These are phyloP conservation scores for Spergularia marina DNA, from an alignment of 148 eudicot species.

Conservation along the genomic window DNA sequence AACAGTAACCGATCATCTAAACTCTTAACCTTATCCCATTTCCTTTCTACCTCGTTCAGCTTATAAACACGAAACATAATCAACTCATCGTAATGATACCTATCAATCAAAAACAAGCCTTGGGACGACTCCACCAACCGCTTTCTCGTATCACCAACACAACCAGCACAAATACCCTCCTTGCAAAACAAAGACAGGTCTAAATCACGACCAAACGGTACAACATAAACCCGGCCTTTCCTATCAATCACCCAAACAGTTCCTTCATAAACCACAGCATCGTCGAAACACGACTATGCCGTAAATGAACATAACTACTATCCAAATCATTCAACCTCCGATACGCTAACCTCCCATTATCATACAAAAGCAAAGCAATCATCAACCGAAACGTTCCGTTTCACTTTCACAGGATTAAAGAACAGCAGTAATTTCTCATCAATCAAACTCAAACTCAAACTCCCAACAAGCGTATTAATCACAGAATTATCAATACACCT, in stretches of 20 bases:
- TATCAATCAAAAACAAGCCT: neutral
- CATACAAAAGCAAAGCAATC: constrained; percentile 10
- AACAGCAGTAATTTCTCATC: neutral
- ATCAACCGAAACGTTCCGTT: neutral
- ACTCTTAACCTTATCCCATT: neutral
- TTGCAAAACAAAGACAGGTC: neutral
- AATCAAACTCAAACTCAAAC: neutral
- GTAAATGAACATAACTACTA: neutral
- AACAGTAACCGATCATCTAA: constrained; percentile 8
- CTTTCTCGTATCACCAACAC: constrained; percentile 8
- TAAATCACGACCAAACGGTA: constrained; percentile 4
- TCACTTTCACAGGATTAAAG: neutral
- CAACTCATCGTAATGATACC: neutral
- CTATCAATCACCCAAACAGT: constrained; percentile 1
- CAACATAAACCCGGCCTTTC: constrained; percentile 2
- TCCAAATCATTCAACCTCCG: neutral
- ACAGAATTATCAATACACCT: too few relatives aligned
- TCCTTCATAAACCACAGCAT: neutral
- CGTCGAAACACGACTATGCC: neutral
- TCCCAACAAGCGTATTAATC: too few relatives aligned
- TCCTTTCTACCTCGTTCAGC: constrained; percentile 2
- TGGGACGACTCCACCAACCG: constrained; percentile 17
- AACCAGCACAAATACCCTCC: neutral
- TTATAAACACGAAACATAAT: neutral
- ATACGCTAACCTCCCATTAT: constrained; percentile 6